These are phyloP conservation scores for Gossypium trilobum DNA, from an alignment of 441 rosid genomes.

Conservation along the genomic window DNA sequence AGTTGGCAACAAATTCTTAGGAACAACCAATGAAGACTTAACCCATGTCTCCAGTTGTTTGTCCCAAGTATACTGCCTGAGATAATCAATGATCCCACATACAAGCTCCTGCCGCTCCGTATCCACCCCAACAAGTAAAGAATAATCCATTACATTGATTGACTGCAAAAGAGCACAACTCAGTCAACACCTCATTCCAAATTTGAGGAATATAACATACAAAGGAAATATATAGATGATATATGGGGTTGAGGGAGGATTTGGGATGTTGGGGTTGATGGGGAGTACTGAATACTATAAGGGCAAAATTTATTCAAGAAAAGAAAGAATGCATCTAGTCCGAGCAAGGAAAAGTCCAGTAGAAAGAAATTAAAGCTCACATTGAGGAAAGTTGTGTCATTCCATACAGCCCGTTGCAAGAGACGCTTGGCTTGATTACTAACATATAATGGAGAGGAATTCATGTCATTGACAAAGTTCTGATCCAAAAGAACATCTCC, in stretches of 20 bases:
- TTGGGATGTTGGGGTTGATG: too few relatives aligned
- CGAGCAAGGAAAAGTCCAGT: background rate
- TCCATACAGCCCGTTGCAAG: constrained; percentile 82
- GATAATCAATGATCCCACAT: constrained; percentile 91
- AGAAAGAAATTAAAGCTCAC: constrained; percentile 37
- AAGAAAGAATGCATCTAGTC: background rate
- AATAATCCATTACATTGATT: constrained; percentile 94
- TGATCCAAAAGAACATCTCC: constrained; percentile 86
- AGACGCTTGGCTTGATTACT: constrained; percentile 63
- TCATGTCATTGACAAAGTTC: constrained; percentile 91
- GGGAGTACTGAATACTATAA: background rate
- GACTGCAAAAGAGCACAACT: constrained; percentile 37
- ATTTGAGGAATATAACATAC: too few relatives aligned
- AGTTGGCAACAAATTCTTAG: constrained; percentile 76
- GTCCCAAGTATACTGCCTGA: constrained; percentile 96
- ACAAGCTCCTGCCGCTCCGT: constrained; percentile 56
- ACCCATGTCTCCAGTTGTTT: constrained; percentile 97
- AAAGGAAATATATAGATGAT: background rate
- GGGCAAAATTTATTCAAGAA: background rate
- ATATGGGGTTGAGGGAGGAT: too few relatives aligned
- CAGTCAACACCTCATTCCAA: background rate
- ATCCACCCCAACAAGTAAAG: constrained; percentile 84
- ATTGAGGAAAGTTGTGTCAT: constrained; percentile 79
- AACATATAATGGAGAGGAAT: constrained; percentile 74
- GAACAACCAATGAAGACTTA: constrained; percentile 75